These are phyloP conservation scores for Paecilomyces dactylethromorphus DNA, from an alignment of 2,329 filamentous ascomycete species.

Conservation along the genomic window DNA sequence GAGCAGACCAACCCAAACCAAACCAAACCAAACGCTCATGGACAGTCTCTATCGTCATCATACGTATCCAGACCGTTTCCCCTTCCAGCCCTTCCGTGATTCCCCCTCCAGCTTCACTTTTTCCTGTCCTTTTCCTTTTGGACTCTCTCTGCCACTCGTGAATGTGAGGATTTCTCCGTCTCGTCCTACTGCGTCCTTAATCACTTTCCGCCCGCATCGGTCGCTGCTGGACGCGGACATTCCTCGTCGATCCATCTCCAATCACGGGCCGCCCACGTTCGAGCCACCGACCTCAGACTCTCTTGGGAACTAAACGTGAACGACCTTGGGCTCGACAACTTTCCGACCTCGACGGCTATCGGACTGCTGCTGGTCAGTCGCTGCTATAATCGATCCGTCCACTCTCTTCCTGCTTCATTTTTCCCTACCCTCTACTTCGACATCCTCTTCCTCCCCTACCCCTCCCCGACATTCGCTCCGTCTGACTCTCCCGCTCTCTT, in stretches of 20 bases:
- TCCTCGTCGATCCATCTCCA: conserved; percentile 1
- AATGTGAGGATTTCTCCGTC: not conserved
- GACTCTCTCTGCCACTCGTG: not conserved
- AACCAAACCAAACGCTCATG: too few species aligned
- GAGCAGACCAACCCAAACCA: too few species aligned
- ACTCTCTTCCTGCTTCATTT: not conserved
- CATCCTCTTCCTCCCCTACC: not conserved
- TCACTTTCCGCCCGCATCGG: not conserved
- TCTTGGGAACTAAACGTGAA: not conserved
- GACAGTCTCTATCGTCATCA: not conserved
- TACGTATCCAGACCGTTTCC: not conserved
- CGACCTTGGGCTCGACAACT: not conserved
- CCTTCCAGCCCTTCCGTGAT: not conserved
- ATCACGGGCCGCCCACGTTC: not conserved
- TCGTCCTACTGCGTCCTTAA: not conserved
- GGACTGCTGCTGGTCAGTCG: not conserved
- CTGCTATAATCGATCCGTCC: not conserved
- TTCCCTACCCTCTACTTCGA: not conserved
- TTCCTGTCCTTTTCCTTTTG: not conserved
- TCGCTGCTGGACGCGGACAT: not conserved
- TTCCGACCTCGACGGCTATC: not conserved
- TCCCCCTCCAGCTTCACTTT: not conserved
- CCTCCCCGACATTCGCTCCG: conserved; percentile 6
- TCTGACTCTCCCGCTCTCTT: conserved; percentile 4
- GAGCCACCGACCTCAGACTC: not conserved